Evolutionary conservation across 257 asterid species (phyloP).

Genomic region (Nicotiana obtusifolia): DNA sequence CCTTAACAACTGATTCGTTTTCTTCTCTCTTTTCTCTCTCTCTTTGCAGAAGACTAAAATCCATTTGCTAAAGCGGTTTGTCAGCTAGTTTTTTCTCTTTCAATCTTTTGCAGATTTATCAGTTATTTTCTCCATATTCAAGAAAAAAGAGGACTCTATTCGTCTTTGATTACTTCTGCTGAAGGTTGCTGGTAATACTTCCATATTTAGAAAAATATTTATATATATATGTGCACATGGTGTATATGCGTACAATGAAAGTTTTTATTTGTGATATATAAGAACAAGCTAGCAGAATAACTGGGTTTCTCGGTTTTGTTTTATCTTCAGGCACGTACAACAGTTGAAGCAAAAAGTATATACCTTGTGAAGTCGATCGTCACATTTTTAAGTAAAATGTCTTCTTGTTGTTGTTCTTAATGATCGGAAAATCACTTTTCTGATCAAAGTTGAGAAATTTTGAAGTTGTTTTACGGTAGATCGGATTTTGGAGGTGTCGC

Average conservation of each 20-base stretch:
- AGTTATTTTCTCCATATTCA: background rate
- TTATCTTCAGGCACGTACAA: background rate
- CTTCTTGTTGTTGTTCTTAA: background rate
- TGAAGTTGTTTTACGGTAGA: background rate
- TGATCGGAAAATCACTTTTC: background rate
- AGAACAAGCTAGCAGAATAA: background rate
- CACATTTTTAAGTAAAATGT: background rate
- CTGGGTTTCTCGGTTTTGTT: background rate
- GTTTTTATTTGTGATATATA: background rate
- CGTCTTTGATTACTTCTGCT: background rate
- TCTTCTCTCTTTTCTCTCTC: background rate
- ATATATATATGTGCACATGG: background rate
- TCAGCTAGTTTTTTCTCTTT: background rate
- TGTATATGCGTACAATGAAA: background rate
- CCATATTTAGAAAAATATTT: background rate
- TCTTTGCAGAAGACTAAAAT: background rate
- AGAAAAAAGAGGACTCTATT: background rate
- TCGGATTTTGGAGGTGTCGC: conserved; percentile 2
- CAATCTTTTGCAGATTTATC: background rate
- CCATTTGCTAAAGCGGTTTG: background rate
- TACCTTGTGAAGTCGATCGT: background rate
- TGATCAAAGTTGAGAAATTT: background rate
- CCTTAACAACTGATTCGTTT: background rate
- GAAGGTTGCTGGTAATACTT: background rate
- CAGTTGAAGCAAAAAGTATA: background rate